phyloP scores from a whole-genome alignment of 1,284 basidiomycete species.

The Ceratobasidium sp. region DNA sequence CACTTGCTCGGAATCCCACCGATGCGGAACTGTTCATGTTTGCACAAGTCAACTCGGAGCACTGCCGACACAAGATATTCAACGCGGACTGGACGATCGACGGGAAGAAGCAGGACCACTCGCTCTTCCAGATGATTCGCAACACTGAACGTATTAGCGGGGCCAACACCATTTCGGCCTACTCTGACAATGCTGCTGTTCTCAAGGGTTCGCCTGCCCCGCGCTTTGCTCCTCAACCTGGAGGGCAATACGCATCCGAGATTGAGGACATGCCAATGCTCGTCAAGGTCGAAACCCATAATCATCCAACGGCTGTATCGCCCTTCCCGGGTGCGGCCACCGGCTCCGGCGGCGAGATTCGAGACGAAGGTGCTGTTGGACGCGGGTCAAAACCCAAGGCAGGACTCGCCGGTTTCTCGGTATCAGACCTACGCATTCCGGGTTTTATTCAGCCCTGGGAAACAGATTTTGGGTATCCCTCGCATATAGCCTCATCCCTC shows the following conservation, averaged over 20 bases:
- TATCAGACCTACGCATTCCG: constrained; percentile 92
- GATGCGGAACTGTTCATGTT: constrained; percentile 99
- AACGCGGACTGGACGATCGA: constrained; percentile 97
- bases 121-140: constrained; percentile 97
- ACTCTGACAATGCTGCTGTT: constrained; percentile 98
- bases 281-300: constrained; percentile 99
- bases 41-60: constrained; percentile 99
- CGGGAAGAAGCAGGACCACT: constrained; percentile 68
- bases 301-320: constrained; percentile 98
- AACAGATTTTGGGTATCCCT: constrained; percentile 85
- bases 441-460: constrained; percentile 92
- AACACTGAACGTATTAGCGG: constrained; percentile 88
- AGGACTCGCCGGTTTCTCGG: constrained; percentile 91
- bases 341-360: constrained; percentile 96
- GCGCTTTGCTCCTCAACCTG: constrained; percentile 74
- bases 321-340: constrained; percentile 98
- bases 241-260: constrained; percentile 61
- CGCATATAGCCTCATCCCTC: constrained; percentile 89
- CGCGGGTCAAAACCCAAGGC: constrained; percentile 96
- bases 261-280: constrained; percentile 87
- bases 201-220: constrained; percentile 80
- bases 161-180: constrained; percentile 89
- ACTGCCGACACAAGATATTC: constrained; percentile 99
- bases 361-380: constrained; percentile 96
- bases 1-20: constrained; percentile 82